Percentiles rank a stretch among this genome's conserved stretches.
Conservation (phyloP, 139 green algal genomes). For the Nannochloris sp. region DNA sequence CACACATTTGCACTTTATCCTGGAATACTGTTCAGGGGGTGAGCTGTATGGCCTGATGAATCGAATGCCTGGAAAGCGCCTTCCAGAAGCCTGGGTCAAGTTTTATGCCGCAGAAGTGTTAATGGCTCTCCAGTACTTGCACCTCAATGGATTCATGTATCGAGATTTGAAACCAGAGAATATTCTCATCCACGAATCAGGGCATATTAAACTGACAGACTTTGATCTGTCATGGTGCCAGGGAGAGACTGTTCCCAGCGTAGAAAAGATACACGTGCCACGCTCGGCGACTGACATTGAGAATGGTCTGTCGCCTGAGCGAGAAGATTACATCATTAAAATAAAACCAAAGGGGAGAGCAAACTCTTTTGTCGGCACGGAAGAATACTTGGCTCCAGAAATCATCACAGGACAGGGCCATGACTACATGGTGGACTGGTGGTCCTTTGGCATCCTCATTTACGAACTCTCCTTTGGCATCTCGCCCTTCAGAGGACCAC, state of each 20-base stretch:
- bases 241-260: slow-evolving; percentile 30
- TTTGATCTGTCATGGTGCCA: slow-evolving; percentile 89
- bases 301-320: not conserved
- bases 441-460: slow-evolving; percentile 90
- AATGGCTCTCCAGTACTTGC: slow-evolving; percentile 94
- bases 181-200: slow-evolving; percentile 80
- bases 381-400: slow-evolving; percentile 78
- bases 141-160: slow-evolving; percentile 93
- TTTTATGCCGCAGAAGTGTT: slow-evolving; percentile 94
- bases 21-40: slow-evolving; percentile 63
- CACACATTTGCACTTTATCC: slow-evolving; percentile 80
- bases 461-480: slow-evolving; percentile 87
- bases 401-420: slow-evolving; percentile 49
- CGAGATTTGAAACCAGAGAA: slow-evolving; percentile 98
- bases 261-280: slow-evolving; percentile 7
- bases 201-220: slow-evolving; percentile 93
- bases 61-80: slow-evolving; percentile 55
- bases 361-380: slow-evolving; percentile 87
- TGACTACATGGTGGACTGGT: slow-evolving; percentile 65
- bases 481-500: slow-evolving; percentile 67
- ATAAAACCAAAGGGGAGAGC: slow-evolving; percentile 73
- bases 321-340: slow-evolving; percentile 35
- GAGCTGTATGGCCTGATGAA: slow-evolving; percentile 74
- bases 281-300: not conserved
- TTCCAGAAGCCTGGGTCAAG: slow-evolving; percentile 63